A percentile compares a stretch with the other conserved stretches of the same genome.
phyloP scores from a whole-genome alignment of 768 basidiomycete genomes.

The Tylopilus intermedius region DNA sequence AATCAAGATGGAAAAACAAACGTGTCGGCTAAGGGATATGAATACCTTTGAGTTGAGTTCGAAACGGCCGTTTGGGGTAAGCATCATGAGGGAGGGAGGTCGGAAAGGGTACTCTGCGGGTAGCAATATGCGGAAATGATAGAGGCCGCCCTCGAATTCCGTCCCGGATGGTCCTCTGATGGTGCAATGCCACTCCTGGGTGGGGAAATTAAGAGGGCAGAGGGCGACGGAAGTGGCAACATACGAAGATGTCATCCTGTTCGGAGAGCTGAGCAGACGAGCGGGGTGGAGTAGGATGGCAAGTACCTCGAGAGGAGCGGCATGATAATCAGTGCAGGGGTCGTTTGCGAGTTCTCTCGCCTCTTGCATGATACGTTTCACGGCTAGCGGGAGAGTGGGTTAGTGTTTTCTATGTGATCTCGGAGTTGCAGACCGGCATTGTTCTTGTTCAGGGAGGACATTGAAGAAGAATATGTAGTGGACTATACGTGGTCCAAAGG shows the following conservation, averaged over 20 bases:
- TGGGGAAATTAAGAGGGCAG: conserved; percentile 20
- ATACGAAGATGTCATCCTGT: conserved; percentile 85
- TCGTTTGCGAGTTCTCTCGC: conserved; percentile 84
- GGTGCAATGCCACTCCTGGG: conserved; percentile 94
- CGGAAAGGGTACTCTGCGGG: conserved; percentile 96
- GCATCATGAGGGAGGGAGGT: conserved; percentile 91
- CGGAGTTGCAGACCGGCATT: conserved; percentile 60
- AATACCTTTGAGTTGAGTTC: conserved; percentile 91
- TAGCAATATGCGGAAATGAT: conserved; percentile 87
- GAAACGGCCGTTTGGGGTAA: conserved; percentile 96
- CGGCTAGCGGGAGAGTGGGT: conserved; percentile 45
- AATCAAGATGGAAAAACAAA: conserved; percentile 8
- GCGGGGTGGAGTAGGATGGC: background rate
- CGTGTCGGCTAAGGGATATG: conserved; percentile 12
- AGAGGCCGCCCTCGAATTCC: conserved; percentile 93
- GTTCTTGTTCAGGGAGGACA: conserved; percentile 73
- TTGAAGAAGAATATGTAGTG: background rate
- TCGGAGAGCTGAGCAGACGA: conserved; percentile 9
- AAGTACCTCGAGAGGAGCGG: conserved; percentile 67
- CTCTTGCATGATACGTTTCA: conserved; percentile 97
- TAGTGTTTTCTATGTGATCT: background rate
- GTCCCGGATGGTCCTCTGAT: conserved; percentile 82
- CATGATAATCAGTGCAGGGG: conserved; percentile 80
- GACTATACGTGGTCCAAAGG: conserved; percentile 7
- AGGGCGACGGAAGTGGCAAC: conserved; percentile 22